Base-by-base conservation (phyloP, 78 protist genomes). In the Emiliania huxleyi region DNA sequence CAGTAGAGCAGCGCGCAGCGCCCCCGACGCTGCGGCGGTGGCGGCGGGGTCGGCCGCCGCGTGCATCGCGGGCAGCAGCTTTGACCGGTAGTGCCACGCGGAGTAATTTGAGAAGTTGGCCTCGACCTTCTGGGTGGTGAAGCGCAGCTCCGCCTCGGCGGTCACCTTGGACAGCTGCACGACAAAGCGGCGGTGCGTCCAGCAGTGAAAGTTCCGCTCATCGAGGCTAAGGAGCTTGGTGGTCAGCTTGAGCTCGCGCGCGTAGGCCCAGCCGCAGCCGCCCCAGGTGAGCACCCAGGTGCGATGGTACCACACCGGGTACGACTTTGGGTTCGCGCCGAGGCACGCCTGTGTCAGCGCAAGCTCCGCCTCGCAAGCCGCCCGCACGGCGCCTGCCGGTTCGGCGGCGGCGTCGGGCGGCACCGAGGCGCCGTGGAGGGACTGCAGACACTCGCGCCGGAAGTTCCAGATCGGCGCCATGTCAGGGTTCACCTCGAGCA, bases 121-220 rank as follows among this genome's bases (percentile, higher is more conserved):
- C 43, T 38, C 19, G 89, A 91, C 83, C 55, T 91, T 46, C 25
- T 0, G 15, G 33, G 87, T 55, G 33, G 93, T 69, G 93, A 91
- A 93, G 33, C 2, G 26, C 35, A 52, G 90, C 85, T 91, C 93
- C 4, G 38, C 90, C 18, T 1, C 43, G 29, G 81, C 26, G 29
- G 71, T 0, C 5, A 38, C 43, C 6, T 33, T 26, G n/a, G 69
- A n/a, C 33, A 46, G 42, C 23, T 8, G 25, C 6, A 33, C 93
- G 29, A 93, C 69, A 81, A 38, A 22, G 33, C 91, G 85, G 48
- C 94, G 85, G 46, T 94, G 69, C 43, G 48, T 49, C 95, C 95
- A 94, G 84, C 95, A 94, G 21, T 94, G 95, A n/a, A 94, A 94
- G 91, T 94, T 94, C 8, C 95, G 93, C 33, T 44, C 84, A n/a